Evolutionary conservation across 1,139 yeast species (phyloP).

Genomic region (Kazachstania sp.): DNA sequence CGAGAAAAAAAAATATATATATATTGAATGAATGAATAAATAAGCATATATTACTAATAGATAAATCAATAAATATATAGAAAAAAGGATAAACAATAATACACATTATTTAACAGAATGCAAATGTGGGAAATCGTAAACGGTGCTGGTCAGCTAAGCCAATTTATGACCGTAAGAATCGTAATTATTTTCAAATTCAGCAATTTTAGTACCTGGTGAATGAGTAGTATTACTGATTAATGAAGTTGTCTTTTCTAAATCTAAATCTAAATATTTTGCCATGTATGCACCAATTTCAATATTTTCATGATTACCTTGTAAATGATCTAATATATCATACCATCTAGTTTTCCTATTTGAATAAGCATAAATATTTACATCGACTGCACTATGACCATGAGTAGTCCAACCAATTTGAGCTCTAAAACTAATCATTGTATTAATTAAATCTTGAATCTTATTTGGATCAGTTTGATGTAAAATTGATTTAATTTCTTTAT

Average conservation of each 20-base stretch:
- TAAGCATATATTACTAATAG: not conserved
- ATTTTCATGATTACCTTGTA: constrained; percentile 77
- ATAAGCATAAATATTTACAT: constrained; percentile 73
- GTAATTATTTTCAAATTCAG: not conserved
- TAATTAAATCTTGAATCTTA: constrained; percentile 37
- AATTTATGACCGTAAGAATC: constrained; percentile 11
- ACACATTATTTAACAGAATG: not conserved
- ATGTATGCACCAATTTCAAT: constrained; percentile 70
- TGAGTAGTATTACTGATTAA: constrained; percentile 41
- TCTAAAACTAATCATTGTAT: constrained; percentile 55
- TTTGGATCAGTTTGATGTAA: constrained; percentile 19
- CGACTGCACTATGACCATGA: constrained; percentile 85
- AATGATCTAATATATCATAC: constrained; percentile 37
- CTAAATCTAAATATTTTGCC: constrained; percentile 49
- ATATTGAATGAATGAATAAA: not conserved
- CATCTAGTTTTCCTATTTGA: constrained; percentile 44
- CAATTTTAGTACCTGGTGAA: constrained; percentile 25
- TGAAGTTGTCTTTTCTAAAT: constrained; percentile 45
- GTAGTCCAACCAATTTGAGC: constrained; percentile 85
- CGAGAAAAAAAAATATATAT: constrained; percentile 39
- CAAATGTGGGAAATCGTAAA: no score
- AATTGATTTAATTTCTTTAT: constrained; percentile 39
- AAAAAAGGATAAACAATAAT: not conserved
- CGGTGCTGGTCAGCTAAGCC: no score
- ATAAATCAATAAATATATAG: not conserved